A percentile compares a stretch with the other conserved stretches of the same genome.
phyloP scores from a whole-genome alignment of 2,329 filamentous ascomycete genomes.

The Atkinsonella texensis region DNA sequence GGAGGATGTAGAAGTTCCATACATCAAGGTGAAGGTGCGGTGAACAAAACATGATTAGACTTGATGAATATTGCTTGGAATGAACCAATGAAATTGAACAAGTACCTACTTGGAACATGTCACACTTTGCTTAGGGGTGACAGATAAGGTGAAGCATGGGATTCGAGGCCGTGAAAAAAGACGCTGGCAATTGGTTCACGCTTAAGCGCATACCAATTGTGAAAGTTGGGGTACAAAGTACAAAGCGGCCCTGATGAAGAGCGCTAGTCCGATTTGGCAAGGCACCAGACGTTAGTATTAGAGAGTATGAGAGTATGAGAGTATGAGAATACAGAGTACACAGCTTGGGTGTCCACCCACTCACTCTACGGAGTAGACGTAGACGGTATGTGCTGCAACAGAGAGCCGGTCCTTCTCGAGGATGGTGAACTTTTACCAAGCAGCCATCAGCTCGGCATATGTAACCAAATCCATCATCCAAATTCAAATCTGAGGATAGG shows the following conservation, averaged over 20 bases:
- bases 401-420: no score
- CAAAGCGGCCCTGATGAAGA: background rate
- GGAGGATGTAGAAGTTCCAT: slow-evolving; percentile 94
- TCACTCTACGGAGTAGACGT: no score
- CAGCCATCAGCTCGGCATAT: background rate
- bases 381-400: background rate
- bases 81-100: background rate
- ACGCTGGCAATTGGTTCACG: no score
- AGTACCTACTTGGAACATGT: background rate
- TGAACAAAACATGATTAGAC: slow-evolving; percentile 10
- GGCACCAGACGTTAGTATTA: slow-evolving; percentile 22
- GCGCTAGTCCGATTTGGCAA: background rate
- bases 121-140: no score
- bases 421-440: no score
- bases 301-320: no score
- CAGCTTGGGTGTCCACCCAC: no score
- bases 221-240: background rate
- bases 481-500: background rate
- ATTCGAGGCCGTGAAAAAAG: no score
- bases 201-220: no score
- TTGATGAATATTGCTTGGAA: slow-evolving; percentile 2
- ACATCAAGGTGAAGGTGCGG: slow-evolving; percentile 74
- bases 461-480: background rate
- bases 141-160: no score
- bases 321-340: background rate